Percentiles rank a stretch among this genome's conserved stretches.
These are phyloP conservation scores for Lumnitzera racemosa DNA, from an alignment of 345 rosid genomes.

Conservation along the genomic window DNA sequence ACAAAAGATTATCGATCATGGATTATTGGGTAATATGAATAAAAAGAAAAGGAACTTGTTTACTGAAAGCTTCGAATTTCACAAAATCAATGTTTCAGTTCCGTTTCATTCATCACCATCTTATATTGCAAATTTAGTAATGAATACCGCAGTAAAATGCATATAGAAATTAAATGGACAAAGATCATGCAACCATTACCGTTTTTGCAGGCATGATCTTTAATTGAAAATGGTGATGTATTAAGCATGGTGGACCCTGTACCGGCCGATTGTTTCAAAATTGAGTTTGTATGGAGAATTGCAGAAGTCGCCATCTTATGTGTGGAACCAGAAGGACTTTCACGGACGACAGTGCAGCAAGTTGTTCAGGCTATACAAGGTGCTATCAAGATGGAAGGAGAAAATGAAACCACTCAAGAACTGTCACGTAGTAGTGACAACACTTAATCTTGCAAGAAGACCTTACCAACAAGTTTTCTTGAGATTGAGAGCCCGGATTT, in stretches of 20 bases:
- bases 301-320: slow-evolving; percentile 88
- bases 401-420: slow-evolving; percentile 26
- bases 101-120: not conserved
- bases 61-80: not conserved
- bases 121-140: not conserved
- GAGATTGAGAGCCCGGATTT: slow-evolving; percentile 81
- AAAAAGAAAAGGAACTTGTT: not conserved
- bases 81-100: no score
- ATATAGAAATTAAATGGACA: no score
- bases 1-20: slow-evolving; percentile 84
- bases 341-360: slow-evolving; percentile 86
- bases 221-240: slow-evolving; percentile 78
- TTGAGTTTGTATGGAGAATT: slow-evolving; percentile 82
- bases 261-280: slow-evolving; percentile 50
- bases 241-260: slow-evolving; percentile 61
- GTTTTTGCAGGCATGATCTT: slow-evolving; percentile 62
- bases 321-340: slow-evolving; percentile 57
- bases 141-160: no score
- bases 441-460: slow-evolving; percentile 72
- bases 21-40: slow-evolving; percentile 68
- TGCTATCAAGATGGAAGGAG: slow-evolving; percentile 73
- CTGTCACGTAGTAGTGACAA: slow-evolving; percentile 34
- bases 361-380: slow-evolving; percentile 73
- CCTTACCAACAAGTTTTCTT: slow-evolving; percentile 82
- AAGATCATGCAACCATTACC: not conserved